Evolutionary conservation across 2,329 filamentous ascomycete species (phyloP), one percentile per base, ranked within the genome.

Genomic region (Claviceps maximensis): DNA sequence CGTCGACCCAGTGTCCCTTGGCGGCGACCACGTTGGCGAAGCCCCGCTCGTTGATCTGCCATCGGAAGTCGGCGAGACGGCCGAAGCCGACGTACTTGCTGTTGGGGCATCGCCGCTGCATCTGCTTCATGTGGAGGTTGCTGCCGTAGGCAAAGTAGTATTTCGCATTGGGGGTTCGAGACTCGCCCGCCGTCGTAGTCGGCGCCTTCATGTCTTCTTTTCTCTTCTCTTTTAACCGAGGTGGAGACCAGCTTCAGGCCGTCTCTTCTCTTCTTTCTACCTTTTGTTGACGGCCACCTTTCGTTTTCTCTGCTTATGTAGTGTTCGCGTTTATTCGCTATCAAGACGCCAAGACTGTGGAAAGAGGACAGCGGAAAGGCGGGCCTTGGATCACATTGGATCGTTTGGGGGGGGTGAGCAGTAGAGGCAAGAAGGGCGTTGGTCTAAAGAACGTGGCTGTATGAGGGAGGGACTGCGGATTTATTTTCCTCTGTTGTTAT

Each of bases 61-160:
- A 74, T 33, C 65, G 62, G 57, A 70, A 67, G 55, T 68, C 63
- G 23, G 58, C 55, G n/a, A 75, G 63, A 12, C 66, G 61, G 21
- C 64, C 72, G 13, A 62, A 60, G 5, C 71, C 71, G 55, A 72
- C 61, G 57, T 67, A 68, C 25, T 58, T 63, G 60, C 69, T 71
- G 23, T 63, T 63, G 21, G 72, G 72, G 51, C 73, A 75, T 54
- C 71, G 64, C 21, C 58, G 57, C 55, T 66, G 67, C 72, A 75
- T 75, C 62, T 74, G 71, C 51, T 65, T 62, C 53, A 71, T 61
- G 57, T 67, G 68, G 46, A 74, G 64, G 58, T 74, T 75, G 59
- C 70, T 73, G 47, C 71, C 73, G 52, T 73, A 75, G 38, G 71
- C 72, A 56, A 75, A 75, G 60, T 74, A 75, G 49, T 64, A 65